These are phyloP conservation scores for Carex cristatella DNA, from an alignment of 176 grass and related monocot species.

Conservation along the genomic window DNA sequence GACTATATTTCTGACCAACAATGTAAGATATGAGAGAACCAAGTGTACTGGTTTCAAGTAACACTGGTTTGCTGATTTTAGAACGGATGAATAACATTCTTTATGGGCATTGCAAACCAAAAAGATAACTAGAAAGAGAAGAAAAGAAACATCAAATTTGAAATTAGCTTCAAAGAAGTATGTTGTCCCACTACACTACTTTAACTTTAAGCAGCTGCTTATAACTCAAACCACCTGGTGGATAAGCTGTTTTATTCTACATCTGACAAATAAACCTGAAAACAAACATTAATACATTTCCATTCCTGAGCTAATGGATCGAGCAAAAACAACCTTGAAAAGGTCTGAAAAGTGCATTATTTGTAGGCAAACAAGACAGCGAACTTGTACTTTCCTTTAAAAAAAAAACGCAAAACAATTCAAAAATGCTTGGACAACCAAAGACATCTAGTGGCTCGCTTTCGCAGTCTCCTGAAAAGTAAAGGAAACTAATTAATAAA, in stretches of 20 bases:
- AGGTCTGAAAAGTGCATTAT: conserved; percentile 16
- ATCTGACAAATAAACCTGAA: background rate
- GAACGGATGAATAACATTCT: background rate
- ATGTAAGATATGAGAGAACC: background rate
- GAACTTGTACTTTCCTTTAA: conserved; percentile 8
- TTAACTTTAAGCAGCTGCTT: background rate
- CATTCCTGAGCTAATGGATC: background rate
- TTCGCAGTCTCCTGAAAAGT: background rate
- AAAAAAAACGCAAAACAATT: background rate
- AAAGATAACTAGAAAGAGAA: background rate
- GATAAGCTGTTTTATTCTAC: conserved; percentile 14
- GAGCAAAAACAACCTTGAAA: background rate
- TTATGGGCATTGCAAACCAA: background rate
- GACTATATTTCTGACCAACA: background rate
- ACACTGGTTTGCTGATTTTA: background rate
- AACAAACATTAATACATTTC: background rate
- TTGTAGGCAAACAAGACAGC: conserved; percentile 1
- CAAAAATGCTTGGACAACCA: conserved; percentile 3
- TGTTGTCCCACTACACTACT: background rate
- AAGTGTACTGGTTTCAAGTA: background rate
- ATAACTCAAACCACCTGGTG: background rate
- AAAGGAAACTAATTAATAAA: background rate
- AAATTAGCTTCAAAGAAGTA: conserved; percentile 1
- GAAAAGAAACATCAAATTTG: background rate
- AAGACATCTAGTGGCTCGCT: conserved; percentile 2